phyloP scores from a whole-genome alignment of 768 basidiomycete species.

The Agaricus bisporus region DNA sequence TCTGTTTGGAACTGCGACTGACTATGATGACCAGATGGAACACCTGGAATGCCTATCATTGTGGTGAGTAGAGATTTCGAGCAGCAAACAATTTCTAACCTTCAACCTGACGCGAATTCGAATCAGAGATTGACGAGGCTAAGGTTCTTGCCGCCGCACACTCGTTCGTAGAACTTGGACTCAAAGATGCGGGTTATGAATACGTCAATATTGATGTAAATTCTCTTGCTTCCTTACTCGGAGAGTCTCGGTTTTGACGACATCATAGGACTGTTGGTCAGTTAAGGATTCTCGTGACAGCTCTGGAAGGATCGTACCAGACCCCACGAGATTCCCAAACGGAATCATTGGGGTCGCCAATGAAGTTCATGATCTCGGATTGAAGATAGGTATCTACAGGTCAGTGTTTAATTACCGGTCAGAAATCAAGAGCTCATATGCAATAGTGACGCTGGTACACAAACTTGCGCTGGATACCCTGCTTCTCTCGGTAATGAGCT shows the following conservation, averaged over 20 bases:
- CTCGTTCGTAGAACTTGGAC: constrained; percentile 37
- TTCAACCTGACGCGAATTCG: background rate
- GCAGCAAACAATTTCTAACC: background rate
- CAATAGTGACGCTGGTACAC: constrained; percentile 44
- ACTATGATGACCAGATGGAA: constrained; percentile 36
- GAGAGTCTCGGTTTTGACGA: background rate
- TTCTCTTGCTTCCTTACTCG: background rate
- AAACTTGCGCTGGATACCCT: constrained; percentile 50
- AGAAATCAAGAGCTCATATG: background rate
- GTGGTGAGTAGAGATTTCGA: constrained; percentile 12
- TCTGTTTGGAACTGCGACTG: background rate
- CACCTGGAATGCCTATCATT: constrained; percentile 44
- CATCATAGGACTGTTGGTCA: constrained; percentile 44
- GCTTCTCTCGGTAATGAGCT: constrained; percentile 46
- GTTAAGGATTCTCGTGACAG: constrained; percentile 28
- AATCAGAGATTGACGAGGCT: constrained; percentile 35
- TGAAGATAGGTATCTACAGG: constrained; percentile 51
- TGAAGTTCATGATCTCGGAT: constrained; percentile 38
- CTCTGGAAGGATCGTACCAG: constrained; percentile 39
- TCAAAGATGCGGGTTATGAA: constrained; percentile 42
- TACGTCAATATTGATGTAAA: constrained; percentile 48
- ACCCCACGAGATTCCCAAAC: constrained; percentile 47
- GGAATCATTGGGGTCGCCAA: constrained; percentile 40
- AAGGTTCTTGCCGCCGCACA: constrained; percentile 42
- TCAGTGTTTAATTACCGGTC: constrained; percentile 6